A percentile compares a stretch with the other conserved stretches of the same genome.
phyloP scores from a whole-genome alignment of 805 yeast genomes.

The Barnettozyma populi region DNA sequence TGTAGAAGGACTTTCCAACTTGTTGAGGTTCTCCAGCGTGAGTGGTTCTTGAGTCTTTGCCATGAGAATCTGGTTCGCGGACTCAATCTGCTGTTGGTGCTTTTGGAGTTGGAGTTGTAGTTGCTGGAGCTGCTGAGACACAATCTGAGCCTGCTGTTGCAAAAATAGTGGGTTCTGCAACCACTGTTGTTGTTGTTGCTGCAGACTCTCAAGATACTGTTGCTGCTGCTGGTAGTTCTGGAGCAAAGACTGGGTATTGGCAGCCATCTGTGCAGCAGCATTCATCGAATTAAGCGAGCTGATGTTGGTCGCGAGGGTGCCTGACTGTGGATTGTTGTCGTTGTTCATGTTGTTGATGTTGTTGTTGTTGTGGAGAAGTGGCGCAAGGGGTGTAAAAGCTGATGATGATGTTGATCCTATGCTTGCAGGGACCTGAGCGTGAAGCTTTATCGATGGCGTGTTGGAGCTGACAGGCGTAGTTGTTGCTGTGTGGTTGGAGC shows the following conservation, averaged over 20 bases:
- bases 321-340: neutral
- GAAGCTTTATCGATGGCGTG: constrained; percentile 7
- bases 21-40: constrained; percentile 22
- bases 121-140: constrained; percentile 24
- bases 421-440: neutral
- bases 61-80: constrained; percentile 10
- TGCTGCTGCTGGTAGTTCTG: constrained; percentile 22
- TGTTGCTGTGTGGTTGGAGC: constrained; percentile 9
- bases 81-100: constrained; percentile 27
- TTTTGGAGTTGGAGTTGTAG: constrained; percentile 24
- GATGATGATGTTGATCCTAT: neutral
- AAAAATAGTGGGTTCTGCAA: constrained; percentile 19
- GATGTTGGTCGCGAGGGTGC: neutral
- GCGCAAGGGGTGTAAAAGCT: neutral
- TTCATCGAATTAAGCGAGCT: neutral
- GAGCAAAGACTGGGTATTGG: constrained; percentile 14
- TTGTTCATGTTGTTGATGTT: constrained; percentile 4
- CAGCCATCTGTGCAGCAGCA: constrained; percentile 6
- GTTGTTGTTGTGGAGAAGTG: neutral
- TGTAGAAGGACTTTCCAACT: constrained; percentile 13
- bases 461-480: constrained; percentile 11
- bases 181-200: constrained; percentile 15
- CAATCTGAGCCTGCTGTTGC: constrained; percentile 23
- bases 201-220: constrained; percentile 16
- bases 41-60: constrained; percentile 17